Evolutionary conservation across 768 basidiomycete genomes (phyloP).

Genomic region (Auricularia sp.): DNA sequence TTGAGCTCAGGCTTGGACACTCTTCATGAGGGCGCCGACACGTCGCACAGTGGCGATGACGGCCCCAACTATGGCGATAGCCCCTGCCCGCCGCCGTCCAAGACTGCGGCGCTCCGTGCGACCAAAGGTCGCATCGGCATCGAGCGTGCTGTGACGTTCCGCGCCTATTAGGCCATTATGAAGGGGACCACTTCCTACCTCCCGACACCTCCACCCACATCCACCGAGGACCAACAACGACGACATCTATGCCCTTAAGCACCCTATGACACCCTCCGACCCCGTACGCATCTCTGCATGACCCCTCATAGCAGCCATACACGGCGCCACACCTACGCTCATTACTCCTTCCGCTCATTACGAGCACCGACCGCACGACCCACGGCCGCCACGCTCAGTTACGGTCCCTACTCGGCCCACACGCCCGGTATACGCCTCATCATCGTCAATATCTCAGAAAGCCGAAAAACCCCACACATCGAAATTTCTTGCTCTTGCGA

Average conservation of each 20-base stretch:
- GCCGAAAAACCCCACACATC: not conserved
- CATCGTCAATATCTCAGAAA: not conserved
- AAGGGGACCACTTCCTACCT: not conserved
- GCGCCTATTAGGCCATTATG: constrained; percentile 1
- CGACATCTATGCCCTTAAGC: not conserved
- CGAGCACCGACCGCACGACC: not conserved
- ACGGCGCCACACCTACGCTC: constrained; percentile 2
- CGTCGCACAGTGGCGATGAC: constrained; percentile 60
- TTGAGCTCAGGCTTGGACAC: constrained; percentile 38
- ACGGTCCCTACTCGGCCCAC: not conserved
- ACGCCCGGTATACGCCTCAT: not conserved
- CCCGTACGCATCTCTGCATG: not conserved
- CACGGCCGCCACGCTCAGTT: not conserved
- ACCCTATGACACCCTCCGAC: constrained; percentile 4
- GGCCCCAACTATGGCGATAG: constrained; percentile 76
- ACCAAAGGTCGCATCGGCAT: constrained; percentile 2
- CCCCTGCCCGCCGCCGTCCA: constrained; percentile 75
- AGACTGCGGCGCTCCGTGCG: constrained; percentile 32
- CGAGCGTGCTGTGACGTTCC: constrained; percentile 7
- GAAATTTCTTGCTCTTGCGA: not conserved
- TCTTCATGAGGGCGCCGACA: constrained; percentile 57
- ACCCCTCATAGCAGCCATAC: not conserved
- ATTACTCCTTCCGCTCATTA: constrained; percentile 5
- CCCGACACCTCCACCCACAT: not conserved
- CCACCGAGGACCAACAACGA: not conserved